These are phyloP conservation scores for Tuber umbilicatum DNA, from an alignment of 495 filamentous ascomycete genomes.

Conservation along the genomic window DNA sequence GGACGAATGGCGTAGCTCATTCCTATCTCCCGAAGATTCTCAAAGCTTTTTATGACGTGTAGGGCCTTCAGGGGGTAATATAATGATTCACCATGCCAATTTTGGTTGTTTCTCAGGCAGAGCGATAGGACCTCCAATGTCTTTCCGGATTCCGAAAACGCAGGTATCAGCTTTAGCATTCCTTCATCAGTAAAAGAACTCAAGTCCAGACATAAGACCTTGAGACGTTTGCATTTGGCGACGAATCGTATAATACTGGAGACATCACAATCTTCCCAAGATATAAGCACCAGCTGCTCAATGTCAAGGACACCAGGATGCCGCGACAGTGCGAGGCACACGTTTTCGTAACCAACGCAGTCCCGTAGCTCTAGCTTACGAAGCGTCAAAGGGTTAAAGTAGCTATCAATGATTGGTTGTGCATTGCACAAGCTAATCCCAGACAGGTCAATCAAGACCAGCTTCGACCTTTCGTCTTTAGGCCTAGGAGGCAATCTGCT, in stretches of 20 bases:
- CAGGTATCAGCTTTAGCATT: slow-evolving; percentile 5
- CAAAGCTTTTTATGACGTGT: neutral
- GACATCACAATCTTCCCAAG: neutral
- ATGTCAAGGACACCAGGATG: neutral
- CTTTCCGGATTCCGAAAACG: slow-evolving; percentile 6
- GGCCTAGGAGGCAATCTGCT: neutral
- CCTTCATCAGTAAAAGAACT: neutral
- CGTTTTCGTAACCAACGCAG: neutral
- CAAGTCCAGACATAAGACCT: neutral
- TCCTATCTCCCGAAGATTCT: slow-evolving; percentile 8
- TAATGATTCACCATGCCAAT: neutral
- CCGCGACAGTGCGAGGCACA: slow-evolving; percentile 1
- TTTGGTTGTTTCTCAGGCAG: neutral
- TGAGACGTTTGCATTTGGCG: slow-evolving; percentile 9
- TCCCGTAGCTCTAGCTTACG: slow-evolving; percentile 1
- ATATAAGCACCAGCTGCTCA: slow-evolving; percentile 6
- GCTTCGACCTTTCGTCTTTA: slow-evolving; percentile 1
- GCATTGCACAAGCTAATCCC: slow-evolving; percentile 3
- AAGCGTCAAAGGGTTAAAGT: slow-evolving; percentile 12
- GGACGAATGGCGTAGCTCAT: neutral
- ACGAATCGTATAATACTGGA: neutral
- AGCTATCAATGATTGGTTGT: neutral
- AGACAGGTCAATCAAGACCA: slow-evolving; percentile 5
- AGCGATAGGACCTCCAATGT: slow-evolving; percentile 1
- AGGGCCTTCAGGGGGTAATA: neutral